These are phyloP conservation scores for Aspergillus homomorphus DNA, from an alignment of 495 filamentous ascomycete genomes.

Conservation along the genomic window DNA sequence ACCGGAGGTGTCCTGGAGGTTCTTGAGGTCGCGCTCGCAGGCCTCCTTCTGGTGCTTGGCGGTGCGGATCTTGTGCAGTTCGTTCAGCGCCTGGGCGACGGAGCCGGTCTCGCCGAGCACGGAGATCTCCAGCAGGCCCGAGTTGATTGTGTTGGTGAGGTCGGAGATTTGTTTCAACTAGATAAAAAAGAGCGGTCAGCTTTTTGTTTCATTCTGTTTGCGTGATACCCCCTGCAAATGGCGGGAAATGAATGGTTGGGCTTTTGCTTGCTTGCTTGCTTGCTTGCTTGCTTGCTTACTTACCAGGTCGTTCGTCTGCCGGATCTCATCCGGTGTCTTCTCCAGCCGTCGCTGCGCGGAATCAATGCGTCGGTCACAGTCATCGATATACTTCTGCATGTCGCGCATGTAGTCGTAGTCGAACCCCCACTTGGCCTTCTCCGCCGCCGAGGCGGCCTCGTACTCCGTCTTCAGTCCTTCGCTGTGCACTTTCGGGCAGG, in stretches of 20 bases:
- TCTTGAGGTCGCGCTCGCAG: constrained; percentile 85
- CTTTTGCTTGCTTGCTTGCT: too few species aligned
- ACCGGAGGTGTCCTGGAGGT: constrained; percentile 84
- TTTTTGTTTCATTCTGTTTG: not conserved
- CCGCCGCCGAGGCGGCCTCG: constrained; percentile 59
- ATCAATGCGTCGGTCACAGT: constrained; percentile 93
- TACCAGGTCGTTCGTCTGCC: constrained; percentile 87
- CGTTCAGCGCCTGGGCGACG: constrained; percentile 76
- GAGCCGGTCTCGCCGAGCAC: constrained; percentile 79
- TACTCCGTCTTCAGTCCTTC: constrained; percentile 88
- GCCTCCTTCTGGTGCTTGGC: constrained; percentile 79
- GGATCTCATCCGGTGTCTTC: constrained; percentile 97
- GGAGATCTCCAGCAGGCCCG: constrained; percentile 78
- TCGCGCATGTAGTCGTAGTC: constrained; percentile 96
- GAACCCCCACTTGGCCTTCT: constrained; percentile 78
- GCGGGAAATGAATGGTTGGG: too few species aligned
- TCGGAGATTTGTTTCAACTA: constrained; percentile 85
- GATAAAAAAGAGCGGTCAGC: not conserved
- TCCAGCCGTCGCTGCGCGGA: constrained; percentile 84
- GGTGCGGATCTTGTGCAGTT: constrained; percentile 78
- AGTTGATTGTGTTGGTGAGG: constrained; percentile 72
- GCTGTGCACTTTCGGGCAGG: constrained; percentile 85
- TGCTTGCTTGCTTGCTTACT: too few species aligned
- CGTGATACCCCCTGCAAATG: too few species aligned
- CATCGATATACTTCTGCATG: constrained; percentile 91